Percentiles rank a stretch among this genome's conserved stretches.
phyloP scores from a whole-genome alignment of 208 protist species.

The Trypanosoma platydactyli region DNA sequence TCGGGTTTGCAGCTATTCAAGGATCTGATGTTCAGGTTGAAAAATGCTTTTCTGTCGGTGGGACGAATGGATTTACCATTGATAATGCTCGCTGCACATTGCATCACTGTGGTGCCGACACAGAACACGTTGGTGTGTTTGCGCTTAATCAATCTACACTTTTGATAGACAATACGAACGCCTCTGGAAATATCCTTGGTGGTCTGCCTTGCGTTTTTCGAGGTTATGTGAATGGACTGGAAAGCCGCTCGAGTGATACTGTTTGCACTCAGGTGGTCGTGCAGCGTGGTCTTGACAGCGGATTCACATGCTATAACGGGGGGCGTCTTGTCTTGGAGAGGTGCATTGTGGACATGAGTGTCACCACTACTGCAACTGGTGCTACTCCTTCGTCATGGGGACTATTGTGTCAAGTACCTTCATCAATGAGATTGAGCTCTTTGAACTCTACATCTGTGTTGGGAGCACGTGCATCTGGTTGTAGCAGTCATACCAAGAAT shows the following conservation, averaged over 20 bases:
- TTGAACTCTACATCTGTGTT: conserved; percentile 21
- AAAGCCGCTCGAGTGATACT: conserved; percentile 49
- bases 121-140: conserved; percentile 60
- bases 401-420: not conserved
- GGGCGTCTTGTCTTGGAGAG: conserved; percentile 33
- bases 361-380: conserved; percentile 5
- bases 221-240: conserved; percentile 59
- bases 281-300: conserved; percentile 47
- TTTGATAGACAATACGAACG: conserved; percentile 41
- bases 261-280: conserved; percentile 49
- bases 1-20: conserved; percentile 64
- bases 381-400: not conserved
- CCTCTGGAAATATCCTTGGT: conserved; percentile 38
- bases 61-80: conserved; percentile 74
- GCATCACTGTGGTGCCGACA: conserved; percentile 55
- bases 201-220: conserved; percentile 44
- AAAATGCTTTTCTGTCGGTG: conserved; percentile 52
- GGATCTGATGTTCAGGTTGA: conserved; percentile 31
- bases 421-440: not conserved
- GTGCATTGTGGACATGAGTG: conserved; percentile 52
- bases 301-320: conserved; percentile 60
- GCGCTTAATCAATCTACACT: conserved; percentile 52
- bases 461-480: not conserved
- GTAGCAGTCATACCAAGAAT: not conserved
- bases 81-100: conserved; percentile 46